Percentiles rank a stretch among this genome's conserved stretches.
These are phyloP conservation scores for Carex pumila DNA, from an alignment of 176 grass and related monocot genomes.

Conservation along the genomic window DNA sequence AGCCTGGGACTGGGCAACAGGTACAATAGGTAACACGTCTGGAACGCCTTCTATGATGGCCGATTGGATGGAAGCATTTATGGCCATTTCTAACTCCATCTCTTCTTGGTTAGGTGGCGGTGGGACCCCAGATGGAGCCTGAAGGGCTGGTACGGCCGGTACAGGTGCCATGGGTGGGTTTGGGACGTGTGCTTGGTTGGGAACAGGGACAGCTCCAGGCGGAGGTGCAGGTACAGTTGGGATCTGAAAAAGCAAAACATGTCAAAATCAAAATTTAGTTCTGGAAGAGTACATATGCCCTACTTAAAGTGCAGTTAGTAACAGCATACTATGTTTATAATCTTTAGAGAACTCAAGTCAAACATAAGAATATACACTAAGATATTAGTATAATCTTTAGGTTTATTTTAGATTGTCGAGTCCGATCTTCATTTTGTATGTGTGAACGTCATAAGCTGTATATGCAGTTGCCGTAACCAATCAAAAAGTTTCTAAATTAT, in stretches of 20 bases:
- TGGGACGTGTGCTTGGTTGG: not conserved
- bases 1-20: slow-evolving; percentile 28
- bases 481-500: not conserved
- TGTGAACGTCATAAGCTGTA: not conserved
- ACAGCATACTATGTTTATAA: not conserved
- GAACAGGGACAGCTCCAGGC: not conserved
- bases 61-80: slow-evolving; percentile 85
- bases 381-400: not conserved
- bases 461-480: not conserved
- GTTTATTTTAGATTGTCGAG: not conserved
- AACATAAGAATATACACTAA: not conserved
- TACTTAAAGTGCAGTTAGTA: not conserved
- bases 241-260: slow-evolving; percentile 29
- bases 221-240: slow-evolving; percentile 29
- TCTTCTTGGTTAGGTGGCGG: slow-evolving; percentile 51
- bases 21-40: slow-evolving; percentile 34
- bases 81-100: slow-evolving; percentile 72
- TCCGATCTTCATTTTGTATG: not conserved
- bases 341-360: not conserved
- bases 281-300: not conserved
- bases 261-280: slow-evolving; percentile 1
- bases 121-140: slow-evolving; percentile 20
- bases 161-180: slow-evolving; percentile 17
- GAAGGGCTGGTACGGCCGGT: slow-evolving; percentile 14
- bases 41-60: slow-evolving; percentile 77